Conservation (phyloP, 345 rosid genomes). For the Ceriops zippeliana region DNA sequence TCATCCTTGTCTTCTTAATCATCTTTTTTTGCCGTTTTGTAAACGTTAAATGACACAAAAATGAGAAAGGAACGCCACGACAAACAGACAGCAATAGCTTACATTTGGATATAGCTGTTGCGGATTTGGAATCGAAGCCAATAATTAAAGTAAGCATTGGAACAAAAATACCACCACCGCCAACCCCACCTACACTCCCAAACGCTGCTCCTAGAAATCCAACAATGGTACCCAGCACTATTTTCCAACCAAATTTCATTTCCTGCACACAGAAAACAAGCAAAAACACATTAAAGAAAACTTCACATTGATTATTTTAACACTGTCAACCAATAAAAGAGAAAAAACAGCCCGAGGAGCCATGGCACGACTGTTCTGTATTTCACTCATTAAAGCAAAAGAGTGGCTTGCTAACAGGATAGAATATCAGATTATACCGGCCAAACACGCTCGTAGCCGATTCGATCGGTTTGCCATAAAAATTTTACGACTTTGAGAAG, state of each 20-base stretch:
- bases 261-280: conserved; percentile 30
- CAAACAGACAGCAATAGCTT: conserved; percentile 6
- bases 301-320: not conserved
- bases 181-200: conserved; percentile 54
- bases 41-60: not conserved
- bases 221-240: conserved; percentile 36
- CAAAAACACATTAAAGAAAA: not conserved
- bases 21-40: too few species aligned
- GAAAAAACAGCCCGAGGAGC: not conserved
- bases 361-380: too few species aligned
- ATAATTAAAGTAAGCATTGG: conserved; percentile 48
- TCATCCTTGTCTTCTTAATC: not conserved
- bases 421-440: conserved; percentile 37
- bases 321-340: not conserved
- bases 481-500: conserved; percentile 27
- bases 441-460: conserved; percentile 68
- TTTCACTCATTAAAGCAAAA: too few species aligned
- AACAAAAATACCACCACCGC: conserved; percentile 54
- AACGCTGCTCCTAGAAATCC: conserved; percentile 52
- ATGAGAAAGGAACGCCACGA: not conserved
- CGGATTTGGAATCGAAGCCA: conserved; percentile 50
- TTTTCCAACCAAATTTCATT: conserved; percentile 45
- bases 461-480: conserved; percentile 45
- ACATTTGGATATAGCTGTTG: conserved; percentile 58
- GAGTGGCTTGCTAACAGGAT: too few species aligned